Evolutionary conservation across 345 rosid species (phyloP).

Genomic region (Brassica carinata): DNA sequence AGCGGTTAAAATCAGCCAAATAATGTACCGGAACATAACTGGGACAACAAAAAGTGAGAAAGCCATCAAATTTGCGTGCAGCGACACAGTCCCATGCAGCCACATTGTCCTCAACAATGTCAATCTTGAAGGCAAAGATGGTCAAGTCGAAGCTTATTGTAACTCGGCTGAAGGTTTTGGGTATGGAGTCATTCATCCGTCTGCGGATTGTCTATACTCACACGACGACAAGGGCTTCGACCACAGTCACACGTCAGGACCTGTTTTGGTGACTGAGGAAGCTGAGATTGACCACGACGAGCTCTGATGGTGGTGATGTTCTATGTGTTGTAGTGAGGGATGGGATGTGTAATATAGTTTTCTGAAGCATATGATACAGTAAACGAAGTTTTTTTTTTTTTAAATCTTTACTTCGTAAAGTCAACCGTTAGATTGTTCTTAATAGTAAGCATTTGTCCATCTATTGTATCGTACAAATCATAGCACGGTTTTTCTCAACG

Average conservation of each 20-base stretch:
- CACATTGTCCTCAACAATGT: constrained; percentile 75
- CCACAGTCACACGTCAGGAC: constrained; percentile 20
- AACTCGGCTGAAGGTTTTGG: constrained; percentile 89
- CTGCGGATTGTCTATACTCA: constrained; percentile 88
- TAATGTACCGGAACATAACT: constrained; percentile 83
- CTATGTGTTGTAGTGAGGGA: constrained; percentile 34
- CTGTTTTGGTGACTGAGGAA: constrained; percentile 15
- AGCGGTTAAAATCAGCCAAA: constrained; percentile 80
- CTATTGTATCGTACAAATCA: constrained; percentile 10
- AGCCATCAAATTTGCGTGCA: constrained; percentile 95
- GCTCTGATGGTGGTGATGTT: constrained; percentile 25
- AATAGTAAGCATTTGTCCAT: constrained; percentile 19
- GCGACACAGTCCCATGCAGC: constrained; percentile 89
- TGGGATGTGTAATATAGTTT: constrained; percentile 35
- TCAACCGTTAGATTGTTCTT: constrained; percentile 28
- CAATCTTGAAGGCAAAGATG: constrained; percentile 78
- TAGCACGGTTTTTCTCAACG: background rate
- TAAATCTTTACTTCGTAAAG: background rate
- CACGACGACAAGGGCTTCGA: constrained; percentile 55
- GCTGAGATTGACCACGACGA: constrained; percentile 38
- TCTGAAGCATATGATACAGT: constrained; percentile 41
- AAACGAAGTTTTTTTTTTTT: background rate
- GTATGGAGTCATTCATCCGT: constrained; percentile 79
- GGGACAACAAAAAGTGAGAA: constrained; percentile 80
- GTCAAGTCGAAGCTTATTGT: constrained; percentile 87